Evolutionary conservation across 176 grass and related monocot species (phyloP).

Genomic region (Cymbopogon citratus): DNA sequence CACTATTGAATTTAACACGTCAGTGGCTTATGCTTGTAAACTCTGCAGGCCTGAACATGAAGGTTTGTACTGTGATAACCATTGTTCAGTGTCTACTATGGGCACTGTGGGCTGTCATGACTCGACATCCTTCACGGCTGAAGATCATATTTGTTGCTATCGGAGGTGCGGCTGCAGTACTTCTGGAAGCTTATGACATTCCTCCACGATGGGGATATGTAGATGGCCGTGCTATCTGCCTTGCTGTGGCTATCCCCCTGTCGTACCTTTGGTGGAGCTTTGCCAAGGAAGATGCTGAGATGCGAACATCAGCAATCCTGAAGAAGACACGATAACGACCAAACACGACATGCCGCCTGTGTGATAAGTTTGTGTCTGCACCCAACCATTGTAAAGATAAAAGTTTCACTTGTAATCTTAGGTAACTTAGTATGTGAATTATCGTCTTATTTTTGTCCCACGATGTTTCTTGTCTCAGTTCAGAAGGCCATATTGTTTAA

Average conservation of each 20-base stretch:
- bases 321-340: conserved; percentile 66
- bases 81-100: conserved; percentile 59
- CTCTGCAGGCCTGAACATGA: conserved; percentile 64
- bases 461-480: conserved; percentile 23
- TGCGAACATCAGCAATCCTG: conserved; percentile 45
- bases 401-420: conserved; percentile 30
- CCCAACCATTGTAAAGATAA: conserved; percentile 44
- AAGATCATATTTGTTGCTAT: conserved; percentile 56
- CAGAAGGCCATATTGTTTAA: conserved; percentile 19
- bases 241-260: conserved; percentile 45
- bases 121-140: conserved; percentile 61
- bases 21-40: background rate
- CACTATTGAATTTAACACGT: background rate
- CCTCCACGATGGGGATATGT: conserved; percentile 70
- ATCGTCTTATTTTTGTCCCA: conserved; percentile 22
- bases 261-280: conserved; percentile 90
- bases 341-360: background rate
- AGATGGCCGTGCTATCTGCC: conserved; percentile 64
- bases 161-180: conserved; percentile 28
- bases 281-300: conserved; percentile 75
- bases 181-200: conserved; percentile 65
- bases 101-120: conserved; percentile 63
- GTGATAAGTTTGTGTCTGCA: conserved; percentile 23
- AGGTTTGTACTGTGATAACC: conserved; percentile 56
- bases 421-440: conserved; percentile 39